Evolutionary conservation across 2,329 filamentous ascomycete genomes (phyloP).

Genomic region (Sporothrix euskadiensis): DNA sequence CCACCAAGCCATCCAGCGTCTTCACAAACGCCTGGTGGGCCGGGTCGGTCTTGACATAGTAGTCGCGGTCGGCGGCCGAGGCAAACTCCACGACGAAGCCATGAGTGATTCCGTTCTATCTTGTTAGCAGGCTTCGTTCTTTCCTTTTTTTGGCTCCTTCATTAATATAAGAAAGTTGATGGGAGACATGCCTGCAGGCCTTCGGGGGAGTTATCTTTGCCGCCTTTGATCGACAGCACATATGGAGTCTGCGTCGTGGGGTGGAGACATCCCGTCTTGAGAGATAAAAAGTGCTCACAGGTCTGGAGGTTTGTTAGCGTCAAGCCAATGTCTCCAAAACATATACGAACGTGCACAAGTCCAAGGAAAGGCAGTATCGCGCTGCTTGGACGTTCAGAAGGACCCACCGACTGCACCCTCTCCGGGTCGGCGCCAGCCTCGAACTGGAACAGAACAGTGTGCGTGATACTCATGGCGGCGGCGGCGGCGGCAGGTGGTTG

Average conservation of each 20-base stretch:
- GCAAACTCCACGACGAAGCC: conserved; percentile 67
- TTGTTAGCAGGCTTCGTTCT: background rate
- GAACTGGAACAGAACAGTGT: conserved; percentile 24
- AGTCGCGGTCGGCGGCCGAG: conserved; percentile 62
- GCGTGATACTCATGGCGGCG: conserved; percentile 14
- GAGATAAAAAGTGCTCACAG: conserved; percentile 41
- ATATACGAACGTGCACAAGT: no score
- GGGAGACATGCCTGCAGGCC: conserved; percentile 47
- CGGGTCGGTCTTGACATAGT: conserved; percentile 65
- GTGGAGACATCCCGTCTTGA: conserved; percentile 61
- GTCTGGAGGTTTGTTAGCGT: background rate
- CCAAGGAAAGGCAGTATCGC: background rate
- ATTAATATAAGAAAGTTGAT: no score
- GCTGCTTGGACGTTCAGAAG: background rate
- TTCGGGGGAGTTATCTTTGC: conserved; percentile 62
- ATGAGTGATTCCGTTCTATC: conserved; percentile 62
- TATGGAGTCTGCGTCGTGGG: conserved; percentile 59
- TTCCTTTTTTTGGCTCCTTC: no score
- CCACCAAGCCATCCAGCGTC: conserved; percentile 10
- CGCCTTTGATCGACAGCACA: conserved; percentile 58
- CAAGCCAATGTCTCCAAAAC: no score
- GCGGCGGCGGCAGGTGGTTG: no score
- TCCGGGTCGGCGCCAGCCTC: conserved; percentile 17
- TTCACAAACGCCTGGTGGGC: conserved; percentile 57
- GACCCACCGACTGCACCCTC: background rate